Evolutionary conservation across 306 rosid species (phyloP).

Genomic region (Dalbergia cultrata): DNA sequence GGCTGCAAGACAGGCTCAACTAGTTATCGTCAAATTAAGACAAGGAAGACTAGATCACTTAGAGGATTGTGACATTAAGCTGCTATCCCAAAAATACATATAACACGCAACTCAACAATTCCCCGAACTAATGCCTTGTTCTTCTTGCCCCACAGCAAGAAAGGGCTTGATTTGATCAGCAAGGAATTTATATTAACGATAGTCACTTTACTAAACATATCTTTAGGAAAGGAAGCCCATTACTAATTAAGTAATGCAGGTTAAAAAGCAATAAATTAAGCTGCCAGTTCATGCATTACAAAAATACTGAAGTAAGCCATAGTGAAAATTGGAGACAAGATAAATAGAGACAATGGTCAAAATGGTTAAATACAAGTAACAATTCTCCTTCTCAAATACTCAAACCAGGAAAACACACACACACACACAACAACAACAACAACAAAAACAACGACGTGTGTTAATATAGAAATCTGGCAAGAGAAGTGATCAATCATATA

Average conservation of each 20-base stretch:
- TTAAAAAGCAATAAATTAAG: slow-evolving; percentile 18
- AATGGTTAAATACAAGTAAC: slow-evolving; percentile 24
- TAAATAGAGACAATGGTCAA: slow-evolving; percentile 15
- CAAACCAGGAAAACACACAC: background rate
- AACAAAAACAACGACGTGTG: background rate
- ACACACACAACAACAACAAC: background rate
- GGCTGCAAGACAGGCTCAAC: slow-evolving; percentile 54
- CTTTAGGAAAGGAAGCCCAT: background rate
- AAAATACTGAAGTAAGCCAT: slow-evolving; percentile 16
- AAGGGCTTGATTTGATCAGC: background rate
- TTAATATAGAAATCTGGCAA: background rate
- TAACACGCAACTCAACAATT: slow-evolving; percentile 6
- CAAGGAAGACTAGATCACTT: slow-evolving; percentile 19
- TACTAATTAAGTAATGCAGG: slow-evolving; percentile 17
- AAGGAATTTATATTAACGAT: slow-evolving; percentile 24
- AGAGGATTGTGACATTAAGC: background rate
- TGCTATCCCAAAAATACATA: slow-evolving; percentile 17
- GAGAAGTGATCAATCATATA: slow-evolving; percentile 26
- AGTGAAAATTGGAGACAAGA: slow-evolving; percentile 4
- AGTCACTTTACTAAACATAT: slow-evolving; percentile 26
- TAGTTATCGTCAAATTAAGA: slow-evolving; percentile 44
- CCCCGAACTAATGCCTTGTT: slow-evolving; percentile 2
- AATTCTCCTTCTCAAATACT: slow-evolving; percentile 7
- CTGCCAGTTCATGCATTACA: slow-evolving; percentile 13
- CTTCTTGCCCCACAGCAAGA: slow-evolving; percentile 9